Base-by-base conservation (phyloP, 495 filamentous ascomycete species). In the Neurospora sp. region DNA sequence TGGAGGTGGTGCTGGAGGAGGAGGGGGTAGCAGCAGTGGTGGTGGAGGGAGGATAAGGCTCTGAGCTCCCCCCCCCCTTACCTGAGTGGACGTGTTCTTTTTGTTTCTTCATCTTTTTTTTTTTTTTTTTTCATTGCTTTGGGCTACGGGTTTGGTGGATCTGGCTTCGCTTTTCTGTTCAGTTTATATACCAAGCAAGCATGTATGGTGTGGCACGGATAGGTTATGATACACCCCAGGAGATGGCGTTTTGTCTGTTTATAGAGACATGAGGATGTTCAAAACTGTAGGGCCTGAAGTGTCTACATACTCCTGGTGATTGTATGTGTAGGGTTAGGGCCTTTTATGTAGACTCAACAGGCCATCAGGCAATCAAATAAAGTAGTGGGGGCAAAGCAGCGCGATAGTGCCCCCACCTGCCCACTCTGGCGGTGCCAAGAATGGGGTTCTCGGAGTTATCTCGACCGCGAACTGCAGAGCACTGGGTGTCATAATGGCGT, bases 1-100 rank as follows among this genome's bases (percentile, higher is more conserved):
- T 76, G 83, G 82, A 4, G 81, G 82, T 22, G 78, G 79, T 40
- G 78, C 20, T 59, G 77, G 68, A 42, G 68, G 40, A 41, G 40
- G 68, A 68, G 42, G n/a, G 8, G 2, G 27, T 10, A 65, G 17
- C 31, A 69, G 20, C 44, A 65, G 42, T 40, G 17, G 75, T 35
- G 78, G 78, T 4, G 37, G 71, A n/a, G 74, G 76, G 22, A 74
- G 78, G 68, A 76, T 79, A 38, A 69, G 78, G 65, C 44, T 81
- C 20, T 80, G 22, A 78, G 14, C 6, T 2, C 4, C 53, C 4
- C 53, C 4, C 6, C 5, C 10, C 53, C 4, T 22, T 10, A 31
- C 9, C 20, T 1, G 68, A 35, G 41, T 22, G 45, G n/a, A n/a
- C 8, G 65, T 4, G 42, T 70, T 20, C 42, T 8, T 40, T 41